Percentiles rank a stretch among this genome's conserved stretches.
These are phyloP conservation scores for Sungouiozyma intestinalis DNA, from an alignment of 805 yeast genomes.

Conservation along the genomic window DNA sequence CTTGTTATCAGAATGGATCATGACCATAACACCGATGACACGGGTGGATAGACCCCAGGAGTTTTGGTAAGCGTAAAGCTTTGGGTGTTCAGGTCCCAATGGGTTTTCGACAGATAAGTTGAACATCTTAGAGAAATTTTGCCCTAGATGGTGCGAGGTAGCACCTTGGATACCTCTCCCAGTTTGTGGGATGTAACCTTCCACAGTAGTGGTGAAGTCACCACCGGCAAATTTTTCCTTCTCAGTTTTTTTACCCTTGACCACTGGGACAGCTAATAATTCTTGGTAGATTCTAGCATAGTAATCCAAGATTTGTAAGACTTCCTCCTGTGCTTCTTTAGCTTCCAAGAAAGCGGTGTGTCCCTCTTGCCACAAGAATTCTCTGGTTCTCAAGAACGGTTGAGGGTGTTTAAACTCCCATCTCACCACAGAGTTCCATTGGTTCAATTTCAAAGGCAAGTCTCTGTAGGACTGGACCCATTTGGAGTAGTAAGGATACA, in stretches of 20 bases:
- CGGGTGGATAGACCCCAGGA: constrained; percentile 99
- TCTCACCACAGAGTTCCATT: constrained; percentile 99
- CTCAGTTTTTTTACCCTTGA: constrained; percentile 91
- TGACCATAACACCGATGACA: constrained; percentile 98
- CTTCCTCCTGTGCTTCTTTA: constrained; percentile 77
- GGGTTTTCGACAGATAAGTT: constrained; percentile 94
- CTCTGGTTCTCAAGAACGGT: constrained; percentile 97
- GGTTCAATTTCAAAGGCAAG: constrained; percentile 90
- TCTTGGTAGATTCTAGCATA: constrained; percentile 82
- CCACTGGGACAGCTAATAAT: constrained; percentile 92
- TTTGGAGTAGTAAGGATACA: constrained; percentile 98
- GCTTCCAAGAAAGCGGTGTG: constrained; percentile 91
- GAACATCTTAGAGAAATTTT: constrained; percentile 98
- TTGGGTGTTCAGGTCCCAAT: constrained; percentile 77
- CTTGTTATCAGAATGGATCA: constrained; percentile 97
- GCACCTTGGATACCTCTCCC: constrained; percentile 99
- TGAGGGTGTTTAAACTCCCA: constrained; percentile 99
- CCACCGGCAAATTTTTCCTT: constrained; percentile 99
- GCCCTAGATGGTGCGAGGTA: constrained; percentile 95
- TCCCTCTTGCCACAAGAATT: constrained; percentile 99
- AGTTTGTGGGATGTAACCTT: constrained; percentile 94
- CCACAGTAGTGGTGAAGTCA: constrained; percentile 86
- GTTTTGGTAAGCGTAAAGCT: constrained; percentile 86
- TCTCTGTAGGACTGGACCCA: constrained; percentile 99
- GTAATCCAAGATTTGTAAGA: constrained; percentile 71